Evolutionary conservation across 805 yeast species (phyloP).

Genomic region (Pichia cephalocereana): DNA sequence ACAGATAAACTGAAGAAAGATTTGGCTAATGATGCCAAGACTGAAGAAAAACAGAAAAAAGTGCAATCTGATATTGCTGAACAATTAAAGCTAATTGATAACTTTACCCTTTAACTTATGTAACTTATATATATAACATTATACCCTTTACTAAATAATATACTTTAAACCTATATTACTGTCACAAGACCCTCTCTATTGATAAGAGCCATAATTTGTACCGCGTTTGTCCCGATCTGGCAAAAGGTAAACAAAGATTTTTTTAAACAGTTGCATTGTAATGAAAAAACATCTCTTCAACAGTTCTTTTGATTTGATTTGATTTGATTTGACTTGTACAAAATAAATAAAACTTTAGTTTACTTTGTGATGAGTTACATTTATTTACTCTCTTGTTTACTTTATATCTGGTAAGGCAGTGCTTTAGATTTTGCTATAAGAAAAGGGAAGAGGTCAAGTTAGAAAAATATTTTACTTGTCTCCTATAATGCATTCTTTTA

Average conservation of each 20-base stretch:
- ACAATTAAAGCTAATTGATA: slow-evolving; percentile 41
- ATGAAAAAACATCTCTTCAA: no score
- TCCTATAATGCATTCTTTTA: neutral
- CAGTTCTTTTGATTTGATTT: no score
- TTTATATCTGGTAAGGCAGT: no score
- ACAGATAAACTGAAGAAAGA: slow-evolving; percentile 34
- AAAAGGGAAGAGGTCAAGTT: no score
- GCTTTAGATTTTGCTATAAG: no score
- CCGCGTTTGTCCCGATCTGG: neutral
- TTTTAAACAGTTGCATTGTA: no score
- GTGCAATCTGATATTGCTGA: slow-evolving; percentile 34
- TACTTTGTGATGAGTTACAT: no score
- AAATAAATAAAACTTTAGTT: no score
- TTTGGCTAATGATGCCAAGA: slow-evolving; percentile 16
- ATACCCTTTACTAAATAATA: neutral
- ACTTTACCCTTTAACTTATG: slow-evolving; percentile 25
- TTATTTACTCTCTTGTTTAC: no score
- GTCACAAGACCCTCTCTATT: neutral
- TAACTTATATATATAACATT: neutral
- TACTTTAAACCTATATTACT: neutral
- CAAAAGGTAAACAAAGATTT: neutral
- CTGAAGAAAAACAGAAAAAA: slow-evolving; percentile 21
- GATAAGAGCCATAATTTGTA: neutral
- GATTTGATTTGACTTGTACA: no score
- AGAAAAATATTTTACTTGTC: no score